These are phyloP conservation scores for Decorospora gaudefroyi DNA, from an alignment of 2,329 filamentous ascomycete species.

Conservation along the genomic window DNA sequence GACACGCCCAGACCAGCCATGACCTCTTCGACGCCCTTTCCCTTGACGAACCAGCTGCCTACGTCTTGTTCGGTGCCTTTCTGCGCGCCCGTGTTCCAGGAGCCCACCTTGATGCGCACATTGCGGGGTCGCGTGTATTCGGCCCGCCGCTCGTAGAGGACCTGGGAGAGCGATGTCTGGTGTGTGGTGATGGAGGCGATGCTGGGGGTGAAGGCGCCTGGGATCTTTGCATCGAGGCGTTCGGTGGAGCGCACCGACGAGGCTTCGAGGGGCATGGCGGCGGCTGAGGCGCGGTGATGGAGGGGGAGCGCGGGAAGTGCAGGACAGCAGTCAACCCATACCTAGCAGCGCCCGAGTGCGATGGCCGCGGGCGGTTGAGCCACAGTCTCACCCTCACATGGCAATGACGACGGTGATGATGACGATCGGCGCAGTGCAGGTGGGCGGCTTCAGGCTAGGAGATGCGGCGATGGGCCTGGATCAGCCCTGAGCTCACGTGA, in stretches of 20 bases:
- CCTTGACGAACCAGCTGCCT: constrained; percentile 82
- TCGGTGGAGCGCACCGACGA: constrained; percentile 34
- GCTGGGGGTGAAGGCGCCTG: constrained; percentile 52
- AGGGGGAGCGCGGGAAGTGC: constrained; percentile 5
- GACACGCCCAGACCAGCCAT: constrained; percentile 59
- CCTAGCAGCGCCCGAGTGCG: constrained; percentile 1
- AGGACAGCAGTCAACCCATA: constrained; percentile 13
- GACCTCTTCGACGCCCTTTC: constrained; percentile 68
- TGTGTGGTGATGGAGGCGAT: constrained; percentile 44
- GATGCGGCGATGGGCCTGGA: too few species aligned
- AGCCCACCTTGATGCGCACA: constrained; percentile 85
- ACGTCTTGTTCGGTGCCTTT: constrained; percentile 87
- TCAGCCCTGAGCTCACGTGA: too few species aligned
- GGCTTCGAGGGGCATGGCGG: constrained; percentile 36
- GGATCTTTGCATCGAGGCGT: constrained; percentile 52
- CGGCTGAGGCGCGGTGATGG: constrained; percentile 6
- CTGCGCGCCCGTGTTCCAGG: constrained; percentile 91
- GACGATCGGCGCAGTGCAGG: constrained; percentile 7
- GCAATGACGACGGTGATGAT: constrained; percentile 21
- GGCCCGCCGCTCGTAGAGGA: constrained; percentile 70
- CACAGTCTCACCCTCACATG: constrained; percentile 5
- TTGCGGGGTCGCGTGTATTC: constrained; percentile 78
- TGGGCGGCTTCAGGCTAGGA: too few species aligned
- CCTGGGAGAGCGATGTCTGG: constrained; percentile 57
- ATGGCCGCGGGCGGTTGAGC: constrained; percentile 20